Evolutionary conservation across 164 flowering plant species (phyloP).

Genomic region (Aristolochia contorta): DNA sequence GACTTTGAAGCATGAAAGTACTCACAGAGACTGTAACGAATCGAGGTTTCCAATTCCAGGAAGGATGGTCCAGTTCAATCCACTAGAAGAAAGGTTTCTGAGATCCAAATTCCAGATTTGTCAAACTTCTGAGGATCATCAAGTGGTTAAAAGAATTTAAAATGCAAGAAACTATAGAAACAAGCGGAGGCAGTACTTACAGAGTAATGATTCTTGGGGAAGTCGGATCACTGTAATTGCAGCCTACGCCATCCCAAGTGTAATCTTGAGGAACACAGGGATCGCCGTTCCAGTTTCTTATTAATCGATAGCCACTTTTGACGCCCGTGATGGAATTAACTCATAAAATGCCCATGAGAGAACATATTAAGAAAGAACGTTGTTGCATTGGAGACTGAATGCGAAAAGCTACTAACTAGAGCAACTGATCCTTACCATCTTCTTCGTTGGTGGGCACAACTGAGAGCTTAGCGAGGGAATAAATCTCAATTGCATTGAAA

Average conservation of each 20-base stretch:
- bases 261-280: constrained; percentile 34
- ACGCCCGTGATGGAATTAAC: constrained; percentile 31
- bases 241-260: constrained; percentile 36
- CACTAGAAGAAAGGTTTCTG: constrained; percentile 1
- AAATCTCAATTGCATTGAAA: constrained; percentile 38
- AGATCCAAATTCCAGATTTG: neutral
- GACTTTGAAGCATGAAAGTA: neutral
- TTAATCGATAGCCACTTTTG: constrained; percentile 20
- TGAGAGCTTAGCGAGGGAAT: neutral
- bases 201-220: neutral
- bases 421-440: neutral
- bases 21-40: neutral
- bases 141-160: too few species aligned
- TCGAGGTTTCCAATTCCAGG: neutral
- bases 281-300: constrained; percentile 48
- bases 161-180: neutral
- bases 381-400: too few species aligned
- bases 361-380: too few species aligned
- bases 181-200: neutral
- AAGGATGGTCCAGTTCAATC: neutral
- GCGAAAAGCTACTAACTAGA: too few species aligned
- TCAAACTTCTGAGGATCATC: neutral
- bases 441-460: neutral
- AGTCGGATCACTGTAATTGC: constrained; percentile 13
- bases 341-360: constrained; percentile 4